Evolutionary conservation across 1,284 basidiomycete genomes (phyloP).

Genomic region (Omphalotus olearius): DNA sequence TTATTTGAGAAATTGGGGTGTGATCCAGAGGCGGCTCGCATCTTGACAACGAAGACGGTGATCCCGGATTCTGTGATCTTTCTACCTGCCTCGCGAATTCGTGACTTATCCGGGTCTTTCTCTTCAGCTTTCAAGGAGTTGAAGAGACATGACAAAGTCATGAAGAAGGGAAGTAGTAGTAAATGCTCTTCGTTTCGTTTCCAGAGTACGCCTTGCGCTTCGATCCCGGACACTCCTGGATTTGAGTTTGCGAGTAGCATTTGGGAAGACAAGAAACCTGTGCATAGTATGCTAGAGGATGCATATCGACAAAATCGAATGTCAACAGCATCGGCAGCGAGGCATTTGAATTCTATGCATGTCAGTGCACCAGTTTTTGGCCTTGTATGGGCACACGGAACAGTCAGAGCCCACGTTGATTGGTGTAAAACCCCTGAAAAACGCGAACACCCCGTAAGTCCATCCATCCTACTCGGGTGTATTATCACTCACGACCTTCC

Average conservation of each 20-base stretch:
- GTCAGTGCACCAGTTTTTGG: slow-evolving; percentile 48
- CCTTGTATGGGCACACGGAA: slow-evolving; percentile 48
- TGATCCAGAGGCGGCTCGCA: slow-evolving; percentile 26
- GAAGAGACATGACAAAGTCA: slow-evolving; percentile 25
- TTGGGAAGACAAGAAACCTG: slow-evolving; percentile 58
- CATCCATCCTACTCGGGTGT: slow-evolving; percentile 1
- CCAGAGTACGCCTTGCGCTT: slow-evolving; percentile 45
- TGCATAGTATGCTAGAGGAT: slow-evolving; percentile 41
- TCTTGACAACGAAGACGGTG: slow-evolving; percentile 40
- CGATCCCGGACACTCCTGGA: slow-evolving; percentile 37
- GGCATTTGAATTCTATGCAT: slow-evolving; percentile 46
- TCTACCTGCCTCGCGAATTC: slow-evolving; percentile 34
- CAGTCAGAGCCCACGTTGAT: slow-evolving; percentile 51
- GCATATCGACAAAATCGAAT: slow-evolving; percentile 59
- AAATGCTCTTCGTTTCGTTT: slow-evolving; percentile 44
- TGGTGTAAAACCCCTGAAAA: slow-evolving; percentile 38
- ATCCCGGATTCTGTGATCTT: slow-evolving; percentile 47
- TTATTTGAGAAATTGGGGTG: slow-evolving; percentile 21
- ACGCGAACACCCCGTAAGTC: slow-evolving; percentile 27
- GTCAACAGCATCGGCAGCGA: slow-evolving; percentile 42
- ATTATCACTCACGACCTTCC: neutral
- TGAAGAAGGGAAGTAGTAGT: slow-evolving; percentile 31
- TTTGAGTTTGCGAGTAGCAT: slow-evolving; percentile 53
- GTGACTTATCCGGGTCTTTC: slow-evolving; percentile 34
- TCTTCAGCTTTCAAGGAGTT: slow-evolving; percentile 45